Evolutionary conservation across 2,329 filamentous ascomycete species (phyloP).

Genomic region (Ascocoryne sarcoides): DNA sequence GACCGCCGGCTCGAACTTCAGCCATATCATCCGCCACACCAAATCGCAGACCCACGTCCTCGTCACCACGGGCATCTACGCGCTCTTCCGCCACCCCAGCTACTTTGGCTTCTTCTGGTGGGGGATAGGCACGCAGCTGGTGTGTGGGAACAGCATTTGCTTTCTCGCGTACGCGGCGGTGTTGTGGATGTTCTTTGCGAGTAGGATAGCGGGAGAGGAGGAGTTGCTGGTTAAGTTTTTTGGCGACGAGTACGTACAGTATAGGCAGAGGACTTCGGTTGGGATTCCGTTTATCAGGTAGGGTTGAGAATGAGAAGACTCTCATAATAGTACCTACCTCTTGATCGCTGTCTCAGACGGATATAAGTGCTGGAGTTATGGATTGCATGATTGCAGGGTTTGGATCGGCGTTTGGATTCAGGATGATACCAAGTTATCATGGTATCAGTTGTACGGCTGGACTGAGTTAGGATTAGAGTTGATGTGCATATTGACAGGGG

Average conservation of each 20-base stretch:
- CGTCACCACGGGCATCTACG: slow-evolving; percentile 78
- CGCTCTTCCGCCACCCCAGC: slow-evolving; percentile 68
- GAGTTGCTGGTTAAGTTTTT: slow-evolving; percentile 72
- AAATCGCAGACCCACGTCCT: slow-evolving; percentile 63
- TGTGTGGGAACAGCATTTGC: slow-evolving; percentile 77
- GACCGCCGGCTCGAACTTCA: slow-evolving; percentile 84
- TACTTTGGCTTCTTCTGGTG: slow-evolving; percentile 99
- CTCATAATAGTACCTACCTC: no score
- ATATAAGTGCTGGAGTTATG: no score
- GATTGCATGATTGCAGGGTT: no score
- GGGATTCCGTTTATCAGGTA: slow-evolving; percentile 52
- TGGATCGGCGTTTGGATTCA: no score
- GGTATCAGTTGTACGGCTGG: no score
- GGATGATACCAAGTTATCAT: no score
- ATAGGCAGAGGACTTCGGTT: slow-evolving; percentile 61
- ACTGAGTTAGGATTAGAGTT: no score
- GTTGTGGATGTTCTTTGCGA: slow-evolving; percentile 77
- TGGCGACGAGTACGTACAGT: slow-evolving; percentile 68
- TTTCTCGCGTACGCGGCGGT: slow-evolving; percentile 64
- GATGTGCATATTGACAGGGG: no score
- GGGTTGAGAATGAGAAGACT: no score
- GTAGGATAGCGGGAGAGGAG: slow-evolving; percentile 73
- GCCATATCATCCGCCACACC: slow-evolving; percentile 70
- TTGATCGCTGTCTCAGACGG: no score
- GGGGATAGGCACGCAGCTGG: slow-evolving; percentile 87